These are phyloP conservation scores for Penicillium sp. DNA, from an alignment of 2,329 filamentous ascomycete genomes.

Conservation along the genomic window DNA sequence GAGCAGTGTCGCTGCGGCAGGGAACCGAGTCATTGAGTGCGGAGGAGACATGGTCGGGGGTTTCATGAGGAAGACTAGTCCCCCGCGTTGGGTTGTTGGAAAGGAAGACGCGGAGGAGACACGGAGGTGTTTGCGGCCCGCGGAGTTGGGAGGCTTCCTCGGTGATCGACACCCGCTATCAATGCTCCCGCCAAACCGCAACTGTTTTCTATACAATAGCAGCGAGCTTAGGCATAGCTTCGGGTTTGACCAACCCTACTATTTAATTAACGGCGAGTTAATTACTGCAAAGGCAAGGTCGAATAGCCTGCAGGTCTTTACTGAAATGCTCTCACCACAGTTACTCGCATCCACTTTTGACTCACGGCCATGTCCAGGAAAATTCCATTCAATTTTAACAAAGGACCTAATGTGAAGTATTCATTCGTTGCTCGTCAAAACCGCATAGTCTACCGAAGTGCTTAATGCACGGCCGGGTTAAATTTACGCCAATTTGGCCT, in stretches of 20 bases:
- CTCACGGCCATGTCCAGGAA: neutral
- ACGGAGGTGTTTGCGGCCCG: constrained; percentile 17
- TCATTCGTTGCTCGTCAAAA: constrained; percentile 27
- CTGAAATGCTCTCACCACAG: neutral
- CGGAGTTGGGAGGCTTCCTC: constrained; percentile 4
- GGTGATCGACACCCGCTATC: neutral
- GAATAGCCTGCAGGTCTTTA: neutral
- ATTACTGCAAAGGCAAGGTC: neutral
- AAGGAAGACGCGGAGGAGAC: constrained; percentile 14
- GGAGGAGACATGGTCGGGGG: constrained; percentile 9
- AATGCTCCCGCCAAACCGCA: neutral
- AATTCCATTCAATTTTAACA: constrained; percentile 5
- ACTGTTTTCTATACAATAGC: neutral
- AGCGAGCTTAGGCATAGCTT: neutral
- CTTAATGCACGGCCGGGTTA: constrained; percentile 1
- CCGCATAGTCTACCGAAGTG: constrained; percentile 10
- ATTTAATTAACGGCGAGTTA: neutral
- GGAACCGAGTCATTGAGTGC: constrained; percentile 5
- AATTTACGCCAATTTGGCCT: constrained; percentile 49
- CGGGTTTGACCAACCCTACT: neutral
- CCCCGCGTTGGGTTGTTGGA: constrained; percentile 15
- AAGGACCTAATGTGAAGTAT: constrained; percentile 11
- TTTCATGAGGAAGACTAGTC: neutral
- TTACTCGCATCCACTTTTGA: neutral
- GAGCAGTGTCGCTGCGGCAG: constrained; percentile 13